Evolutionary conservation across 176 grass and related monocot species (phyloP), one percentile per base, ranked within the genome.

Genomic region (Rhynchospora pubera): DNA sequence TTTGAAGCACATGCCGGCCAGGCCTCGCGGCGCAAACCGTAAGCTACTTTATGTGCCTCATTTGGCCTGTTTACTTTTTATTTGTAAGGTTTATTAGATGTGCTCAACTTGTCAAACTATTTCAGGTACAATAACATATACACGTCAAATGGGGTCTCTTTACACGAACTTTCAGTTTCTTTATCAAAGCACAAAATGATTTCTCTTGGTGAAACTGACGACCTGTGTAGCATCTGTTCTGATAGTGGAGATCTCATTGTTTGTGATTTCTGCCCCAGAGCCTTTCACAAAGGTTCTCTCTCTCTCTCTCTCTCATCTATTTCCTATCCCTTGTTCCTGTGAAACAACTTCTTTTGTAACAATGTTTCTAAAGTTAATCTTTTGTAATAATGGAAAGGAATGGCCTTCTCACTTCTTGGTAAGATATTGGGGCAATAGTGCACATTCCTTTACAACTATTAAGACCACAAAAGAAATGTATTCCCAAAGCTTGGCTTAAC

Each of bases 81-180:
- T 39, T 78, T 84, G 83, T 23, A 23, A 39, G 34, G 77, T 81
- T 57, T 85, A 57, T 61, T 5, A 75, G 2, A 82, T 85, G 44
- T 83, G 64, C 26, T 26, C 47, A 84, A 83, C 19, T 10, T 14
- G 18, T 76, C 61, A 78, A 39, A 66, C 39, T 82, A 86, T 50
- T 87, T 74, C 85, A 98, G 95, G 59, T 98, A 99, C 90, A 93
- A 99, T 84, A 95, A 95, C 86, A 99, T 99, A 88, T 99, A 99
- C 79, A 99, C 91, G 52, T 99, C 92, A 10, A 99, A 99, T 66
- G 96, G 96, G 65, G 92, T 99, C 76, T 99, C 96, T 15, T 87
- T 99, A 46, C 96, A 99, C 70, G 96, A 99, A 79, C 84, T 99
- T 48, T 95, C 96, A n/a, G 75, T 99, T 79, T 99, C 92, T 52